Evolutionary conservation across 139 green algal genomes (phyloP).

Genomic region (Chlamydomonas eustigma): DNA sequence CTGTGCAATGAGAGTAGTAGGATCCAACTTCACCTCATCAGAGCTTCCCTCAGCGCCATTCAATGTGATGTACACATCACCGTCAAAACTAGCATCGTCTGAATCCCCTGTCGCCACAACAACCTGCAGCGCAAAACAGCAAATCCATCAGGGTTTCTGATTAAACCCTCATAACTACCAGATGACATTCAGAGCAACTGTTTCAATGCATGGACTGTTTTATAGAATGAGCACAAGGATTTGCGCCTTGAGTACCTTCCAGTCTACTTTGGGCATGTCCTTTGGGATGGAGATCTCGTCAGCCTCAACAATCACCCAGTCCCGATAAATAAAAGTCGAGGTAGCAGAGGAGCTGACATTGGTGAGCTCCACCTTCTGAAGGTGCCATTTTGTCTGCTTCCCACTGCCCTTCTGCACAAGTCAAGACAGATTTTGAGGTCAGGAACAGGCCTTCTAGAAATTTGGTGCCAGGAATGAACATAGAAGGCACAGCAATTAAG

Average conservation of each 20-base stretch:
- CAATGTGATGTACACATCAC: constrained; percentile 13
- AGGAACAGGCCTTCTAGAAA: too few relatives aligned
- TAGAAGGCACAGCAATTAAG: too few relatives aligned
- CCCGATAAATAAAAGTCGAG: neutral
- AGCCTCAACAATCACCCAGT: neutral
- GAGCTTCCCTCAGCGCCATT: constrained; percentile 3
- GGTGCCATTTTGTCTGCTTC: neutral
- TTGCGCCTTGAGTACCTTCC: too few relatives aligned
- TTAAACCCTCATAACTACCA: too few relatives aligned
- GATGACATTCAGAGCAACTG: too few relatives aligned
- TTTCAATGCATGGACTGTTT: too few relatives aligned
- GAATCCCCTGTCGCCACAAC: neutral
- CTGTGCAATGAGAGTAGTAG: neutral
- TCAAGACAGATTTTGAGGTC: neutral
- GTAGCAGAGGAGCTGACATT: neutral
- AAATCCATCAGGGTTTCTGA: too few relatives aligned
- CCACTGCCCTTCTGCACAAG: neutral
- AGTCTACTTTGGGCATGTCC: constrained; percentile 12
- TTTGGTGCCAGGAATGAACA: too few relatives aligned
- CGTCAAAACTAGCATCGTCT: constrained; percentile 12
- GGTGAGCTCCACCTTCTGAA: constrained; percentile 1
- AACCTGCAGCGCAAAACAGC: too few relatives aligned
- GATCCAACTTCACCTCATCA: constrained; percentile 8
- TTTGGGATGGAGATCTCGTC: neutral
- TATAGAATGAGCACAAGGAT: too few relatives aligned